Conservation (phyloP, 305 asterid genomes). For the Coffea humblotiana region DNA sequence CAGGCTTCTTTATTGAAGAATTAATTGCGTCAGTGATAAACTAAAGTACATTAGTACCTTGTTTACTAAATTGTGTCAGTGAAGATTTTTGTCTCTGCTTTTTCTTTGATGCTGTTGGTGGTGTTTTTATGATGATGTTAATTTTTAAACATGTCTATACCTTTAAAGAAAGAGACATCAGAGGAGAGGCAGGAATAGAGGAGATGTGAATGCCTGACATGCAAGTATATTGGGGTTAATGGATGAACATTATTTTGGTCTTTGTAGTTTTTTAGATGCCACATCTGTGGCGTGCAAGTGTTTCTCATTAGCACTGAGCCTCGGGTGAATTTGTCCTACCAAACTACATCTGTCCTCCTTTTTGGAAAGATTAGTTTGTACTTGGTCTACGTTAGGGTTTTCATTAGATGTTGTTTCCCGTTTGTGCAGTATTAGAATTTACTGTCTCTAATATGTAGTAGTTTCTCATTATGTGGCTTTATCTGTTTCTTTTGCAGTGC, state of each 20-base stretch:
- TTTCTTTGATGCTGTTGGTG: background rate
- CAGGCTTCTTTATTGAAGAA: background rate
- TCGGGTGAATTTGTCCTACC: background rate
- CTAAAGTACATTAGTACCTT: background rate
- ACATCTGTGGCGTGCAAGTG: background rate
- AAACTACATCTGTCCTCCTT: background rate
- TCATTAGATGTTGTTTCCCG: background rate
- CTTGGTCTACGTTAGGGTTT: background rate
- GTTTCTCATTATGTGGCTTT: background rate
- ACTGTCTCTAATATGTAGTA: background rate
- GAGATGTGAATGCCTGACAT: background rate
- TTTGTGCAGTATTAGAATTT: background rate
- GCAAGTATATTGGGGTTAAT: background rate
- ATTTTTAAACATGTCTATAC: background rate
- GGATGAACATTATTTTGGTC: background rate
- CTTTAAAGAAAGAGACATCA: background rate
- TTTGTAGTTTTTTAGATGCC: background rate
- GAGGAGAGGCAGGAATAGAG: background rate
- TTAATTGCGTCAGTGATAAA: background rate
- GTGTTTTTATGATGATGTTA: background rate
- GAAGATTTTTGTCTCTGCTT: background rate
- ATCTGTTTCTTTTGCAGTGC: constrained; percentile 49
- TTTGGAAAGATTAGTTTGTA: background rate
- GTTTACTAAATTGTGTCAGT: background rate
- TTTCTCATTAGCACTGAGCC: background rate